Percentiles rank a stretch among this genome's conserved stretches.
Evolutionary conservation across 148 eudicot species (phyloP).

Genomic region (Drosera capensis): DNA sequence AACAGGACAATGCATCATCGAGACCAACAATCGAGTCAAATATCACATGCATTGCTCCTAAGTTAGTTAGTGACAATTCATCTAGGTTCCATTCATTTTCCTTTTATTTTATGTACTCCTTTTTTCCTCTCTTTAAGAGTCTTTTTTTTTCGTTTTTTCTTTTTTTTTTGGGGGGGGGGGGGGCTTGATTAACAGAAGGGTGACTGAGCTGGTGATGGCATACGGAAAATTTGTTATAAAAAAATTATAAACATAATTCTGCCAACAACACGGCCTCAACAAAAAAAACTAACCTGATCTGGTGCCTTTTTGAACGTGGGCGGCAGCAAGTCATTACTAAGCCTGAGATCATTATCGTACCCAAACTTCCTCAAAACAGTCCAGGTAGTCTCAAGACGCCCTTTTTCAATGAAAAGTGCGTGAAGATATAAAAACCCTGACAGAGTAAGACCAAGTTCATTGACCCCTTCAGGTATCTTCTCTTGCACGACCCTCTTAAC

Average conservation of each 20-base stretch:
- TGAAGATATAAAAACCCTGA: conserved; percentile 49
- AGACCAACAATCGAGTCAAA: no score
- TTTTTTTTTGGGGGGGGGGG: no score
- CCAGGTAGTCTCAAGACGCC: conserved; percentile 55
- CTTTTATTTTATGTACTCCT: no score
- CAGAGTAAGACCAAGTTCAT: conserved; percentile 41
- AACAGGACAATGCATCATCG: no score
- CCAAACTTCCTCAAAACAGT: conserved; percentile 45
- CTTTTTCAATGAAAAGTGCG: conserved; percentile 48
- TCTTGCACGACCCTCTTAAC: conserved; percentile 51
- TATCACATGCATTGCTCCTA: no score
- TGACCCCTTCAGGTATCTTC: conserved; percentile 41
- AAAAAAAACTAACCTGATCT: conserved; percentile 32
- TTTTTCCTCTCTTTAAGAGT: no score
- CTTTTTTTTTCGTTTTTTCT: no score
- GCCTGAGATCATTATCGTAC: conserved; percentile 42
- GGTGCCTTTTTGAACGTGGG: conserved; percentile 29
- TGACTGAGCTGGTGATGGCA: no score
- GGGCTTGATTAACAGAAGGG: no score
- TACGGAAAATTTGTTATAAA: no score
- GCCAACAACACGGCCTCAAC: neutral
- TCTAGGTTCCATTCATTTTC: no score
- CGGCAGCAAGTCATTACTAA: conserved; percentile 24
- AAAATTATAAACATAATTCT: neutral
- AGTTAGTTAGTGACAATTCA: no score